phyloP scores from a whole-genome alignment of 371 early-diverging fungal species.

The Mortierella sp. region DNA sequence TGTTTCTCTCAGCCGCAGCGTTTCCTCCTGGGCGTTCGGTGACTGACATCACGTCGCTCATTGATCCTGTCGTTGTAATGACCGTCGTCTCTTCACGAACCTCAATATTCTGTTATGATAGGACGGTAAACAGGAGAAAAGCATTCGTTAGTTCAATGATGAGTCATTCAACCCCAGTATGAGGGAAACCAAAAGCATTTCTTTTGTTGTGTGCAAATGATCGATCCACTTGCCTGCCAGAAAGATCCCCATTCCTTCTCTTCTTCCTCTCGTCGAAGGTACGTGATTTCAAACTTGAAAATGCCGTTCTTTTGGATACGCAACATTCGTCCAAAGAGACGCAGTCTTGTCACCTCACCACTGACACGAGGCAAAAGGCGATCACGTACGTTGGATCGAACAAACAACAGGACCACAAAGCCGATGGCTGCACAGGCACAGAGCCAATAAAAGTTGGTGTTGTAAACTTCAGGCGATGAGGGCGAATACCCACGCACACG shows the following conservation, averaged over 20 bases:
- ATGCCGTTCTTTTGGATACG: conserved; percentile 44
- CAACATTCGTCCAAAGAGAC: conserved; percentile 43
- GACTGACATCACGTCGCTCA: conserved; percentile 38
- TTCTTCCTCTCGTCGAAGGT: conserved; percentile 46
- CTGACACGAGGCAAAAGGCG: conserved; percentile 38
- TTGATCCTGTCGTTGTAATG: conserved; percentile 44
- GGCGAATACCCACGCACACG: conserved; percentile 20
- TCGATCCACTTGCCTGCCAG: conserved; percentile 39
- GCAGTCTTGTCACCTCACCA: conserved; percentile 47
- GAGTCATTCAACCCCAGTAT: too few relatives aligned
- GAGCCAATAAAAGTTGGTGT: conserved; percentile 50
- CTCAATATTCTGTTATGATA: conserved; percentile 48
- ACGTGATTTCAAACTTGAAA: conserved; percentile 40
- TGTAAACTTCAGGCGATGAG: conserved; percentile 25
- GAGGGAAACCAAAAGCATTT: too few relatives aligned
- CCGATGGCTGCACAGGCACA: conserved; percentile 37
- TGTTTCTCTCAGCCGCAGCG: conserved; percentile 6
- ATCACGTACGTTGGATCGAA: conserved; percentile 41
- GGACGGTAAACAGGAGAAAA: too few relatives aligned
- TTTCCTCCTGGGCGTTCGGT: conserved; percentile 17
- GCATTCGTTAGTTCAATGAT: too few relatives aligned
- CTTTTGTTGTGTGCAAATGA: neutral
- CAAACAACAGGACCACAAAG: conserved; percentile 39
- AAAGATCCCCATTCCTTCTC: conserved; percentile 51
- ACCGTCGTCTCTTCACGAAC: conserved; percentile 49